These are phyloP conservation scores for Periconia sp. DNA, from an alignment of 2,329 filamentous ascomycete genomes.

Conservation along the genomic window DNA sequence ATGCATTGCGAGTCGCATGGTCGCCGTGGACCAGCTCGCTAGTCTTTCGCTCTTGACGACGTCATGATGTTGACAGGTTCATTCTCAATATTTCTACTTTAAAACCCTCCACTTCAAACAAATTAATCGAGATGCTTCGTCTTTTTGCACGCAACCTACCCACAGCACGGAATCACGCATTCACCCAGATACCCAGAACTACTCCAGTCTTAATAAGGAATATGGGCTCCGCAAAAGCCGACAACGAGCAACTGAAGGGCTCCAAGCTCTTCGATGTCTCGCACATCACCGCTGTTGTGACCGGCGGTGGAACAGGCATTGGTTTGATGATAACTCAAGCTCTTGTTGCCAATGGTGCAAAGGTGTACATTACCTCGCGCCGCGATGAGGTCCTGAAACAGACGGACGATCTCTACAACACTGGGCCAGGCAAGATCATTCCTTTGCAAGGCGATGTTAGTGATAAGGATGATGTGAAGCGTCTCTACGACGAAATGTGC, in stretches of 20 bases:
- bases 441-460: slow-evolving; percentile 45
- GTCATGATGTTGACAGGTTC: slow-evolving; percentile 37
- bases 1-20: not conserved
- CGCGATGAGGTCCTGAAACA: slow-evolving; percentile 43
- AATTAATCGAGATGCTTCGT: slow-evolving; percentile 34
- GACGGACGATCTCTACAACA: slow-evolving; percentile 55
- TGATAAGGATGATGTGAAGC: slow-evolving; percentile 56
- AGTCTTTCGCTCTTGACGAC: slow-evolving; percentile 14
- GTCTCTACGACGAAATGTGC: slow-evolving; percentile 48
- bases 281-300: slow-evolving; percentile 53
- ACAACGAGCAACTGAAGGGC: slow-evolving; percentile 49
- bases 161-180: slow-evolving; percentile 12
- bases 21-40: not conserved
- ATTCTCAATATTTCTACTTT: slow-evolving; percentile 19
- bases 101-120: slow-evolving; percentile 11
- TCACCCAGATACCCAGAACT: slow-evolving; percentile 18
- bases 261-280: slow-evolving; percentile 54
- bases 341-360: slow-evolving; percentile 67
- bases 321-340: slow-evolving; percentile 70
- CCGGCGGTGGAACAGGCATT: slow-evolving; percentile 55
- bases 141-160: slow-evolving; percentile 22
- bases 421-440: slow-evolving; percentile 55
- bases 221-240: slow-evolving; percentile 42
- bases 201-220: slow-evolving; percentile 29
- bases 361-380: slow-evolving; percentile 49